These are phyloP conservation scores for Trichoderma sp. DNA, from an alignment of 2,329 filamentous ascomycete genomes.

Conservation along the genomic window DNA sequence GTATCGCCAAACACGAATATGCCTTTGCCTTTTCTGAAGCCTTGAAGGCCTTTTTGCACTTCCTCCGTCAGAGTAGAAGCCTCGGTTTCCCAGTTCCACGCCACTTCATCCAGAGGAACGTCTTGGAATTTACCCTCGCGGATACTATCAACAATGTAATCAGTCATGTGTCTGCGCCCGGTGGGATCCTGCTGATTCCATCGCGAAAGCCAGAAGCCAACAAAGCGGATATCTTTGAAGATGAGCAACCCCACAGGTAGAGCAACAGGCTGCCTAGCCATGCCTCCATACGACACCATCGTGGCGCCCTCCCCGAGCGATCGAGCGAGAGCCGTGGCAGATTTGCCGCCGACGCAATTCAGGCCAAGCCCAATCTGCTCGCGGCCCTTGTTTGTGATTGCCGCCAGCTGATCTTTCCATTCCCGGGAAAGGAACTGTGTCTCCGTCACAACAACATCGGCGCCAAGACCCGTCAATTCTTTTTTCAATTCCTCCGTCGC, in stretches of 20 bases:
- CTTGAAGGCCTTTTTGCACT: constrained; percentile 79
- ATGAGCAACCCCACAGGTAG: constrained; percentile 85
- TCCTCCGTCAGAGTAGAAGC: constrained; percentile 68
- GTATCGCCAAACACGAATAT: constrained; percentile 78
- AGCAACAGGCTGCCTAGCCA: constrained; percentile 83
- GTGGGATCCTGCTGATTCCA: constrained; percentile 78
- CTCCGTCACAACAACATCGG: constrained; percentile 59
- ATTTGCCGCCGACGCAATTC: constrained; percentile 92
- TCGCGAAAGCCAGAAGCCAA: constrained; percentile 91
- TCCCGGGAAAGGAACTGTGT: constrained; percentile 57
- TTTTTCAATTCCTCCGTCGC: constrained; percentile 62
- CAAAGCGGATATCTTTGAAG: constrained; percentile 86
- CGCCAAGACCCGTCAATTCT: constrained; percentile 58
- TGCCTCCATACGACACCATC: constrained; percentile 92
- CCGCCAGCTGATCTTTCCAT: constrained; percentile 62
- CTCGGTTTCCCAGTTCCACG: constrained; percentile 81
- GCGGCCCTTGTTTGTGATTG: constrained; percentile 70
- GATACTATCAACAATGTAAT: constrained; percentile 77
- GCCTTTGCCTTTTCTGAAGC: constrained; percentile 85
- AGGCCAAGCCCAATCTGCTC: constrained; percentile 76
- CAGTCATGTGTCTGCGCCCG: constrained; percentile 78
- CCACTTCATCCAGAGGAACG: constrained; percentile 76
- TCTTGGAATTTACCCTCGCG: constrained; percentile 78
- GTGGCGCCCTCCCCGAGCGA: constrained; percentile 67
- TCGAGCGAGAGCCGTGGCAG: constrained; percentile 76